Evolutionary conservation across 176 grass and related monocot species (phyloP), one percentile per base, ranked within the genome.

Genomic region (Lolium multiflorum): DNA sequence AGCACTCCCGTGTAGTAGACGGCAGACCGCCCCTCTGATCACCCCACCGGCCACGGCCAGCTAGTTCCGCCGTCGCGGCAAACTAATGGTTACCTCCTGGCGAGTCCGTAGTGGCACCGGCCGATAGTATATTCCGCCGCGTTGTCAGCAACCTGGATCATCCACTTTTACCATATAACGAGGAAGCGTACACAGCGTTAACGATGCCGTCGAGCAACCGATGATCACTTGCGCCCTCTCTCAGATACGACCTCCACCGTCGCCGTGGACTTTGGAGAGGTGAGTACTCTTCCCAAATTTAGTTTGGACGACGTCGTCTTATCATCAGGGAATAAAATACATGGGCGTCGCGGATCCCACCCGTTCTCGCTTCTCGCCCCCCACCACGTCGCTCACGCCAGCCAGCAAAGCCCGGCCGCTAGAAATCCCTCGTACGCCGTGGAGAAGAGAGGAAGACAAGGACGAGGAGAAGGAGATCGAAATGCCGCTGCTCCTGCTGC

Each of bases 251-350:
- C 26, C 74, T 81, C 31, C 3, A 3, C 68, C 60, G 72, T 39
- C 50, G 72, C 18, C 71, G 80, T 88, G 71, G 79, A 82, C 71
- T 69, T 73, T 66, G 58, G 35, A 17, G 86, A 76, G 59, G 77
- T 22, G 59, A 54, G 70, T 47, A 49, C 71, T 16, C 79, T 71
- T 74, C 82, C 68, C 82, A 77, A 24, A 78, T 64, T 56, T 47
- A 28, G 76, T 4, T 21, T 58, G 31, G 31, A 35, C 7, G n/a
- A 28, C 43, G 71, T 47, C 65, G 31, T 3, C 31, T 35, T 38
- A 81, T 89, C 79, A 84, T 83, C 86, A 18, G 37, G 38, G 12
- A 74, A 77, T 82, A 83, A 7, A 68, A 77, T 71, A 46, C 10
- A 24, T 48, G 41, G 21, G 48, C 55, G n/a, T 49, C 25, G 58